Evolutionary conservation across 2,329 filamentous ascomycete genomes (phyloP), one percentile per base, ranked within the genome.

Genomic region (Penicillium sp.): DNA sequence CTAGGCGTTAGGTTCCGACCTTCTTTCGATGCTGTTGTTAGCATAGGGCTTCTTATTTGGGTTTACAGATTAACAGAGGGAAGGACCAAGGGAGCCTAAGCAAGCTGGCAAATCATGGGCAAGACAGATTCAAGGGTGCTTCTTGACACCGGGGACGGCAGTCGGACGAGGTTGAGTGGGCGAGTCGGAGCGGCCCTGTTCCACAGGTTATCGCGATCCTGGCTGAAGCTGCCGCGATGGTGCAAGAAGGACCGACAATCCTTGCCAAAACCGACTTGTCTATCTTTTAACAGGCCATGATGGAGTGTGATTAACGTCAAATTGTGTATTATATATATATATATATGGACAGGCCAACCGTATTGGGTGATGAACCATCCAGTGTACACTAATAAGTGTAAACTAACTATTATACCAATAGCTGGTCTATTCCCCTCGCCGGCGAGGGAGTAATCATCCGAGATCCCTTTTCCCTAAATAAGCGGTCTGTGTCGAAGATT

Each of bases 341-440:
- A 13, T 29, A 35, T 31, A n/a, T n/a, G n/a, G n/a, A n/a, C n/a
- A n/a, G 31, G 21, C 29, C 4, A 33, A 34, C n/a, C 43, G 48
- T 45, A 43, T 54, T 52, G 42, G 45, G 52, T 53, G 49, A 29
- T 19, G 34, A 37, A 46, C 26, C 21, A 43, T 34, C 9, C 13
- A 40, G 26, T 39, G 6, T 24, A 32, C 31, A 26, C 17, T 22
- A 41, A 22, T 42, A 40, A 44, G n/a, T 28, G 28, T 19, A 15
- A 19, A 19, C 10, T 37, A 41, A 28, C 6, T 29, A 38, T 15
- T 22, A 19, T 1, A 15, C 19, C 6, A 29, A 1, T 15, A 31
- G 4, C 10, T 15, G n/a, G 19, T 19, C 7, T 19, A 15, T 29
- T 35, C 21, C 43, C 37, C 34, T 53, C 35, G 46, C 43, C 39